phyloP scores from a whole-genome alignment of 2,329 filamentous ascomycete species.

The Emmonsiellopsis sp. region DNA sequence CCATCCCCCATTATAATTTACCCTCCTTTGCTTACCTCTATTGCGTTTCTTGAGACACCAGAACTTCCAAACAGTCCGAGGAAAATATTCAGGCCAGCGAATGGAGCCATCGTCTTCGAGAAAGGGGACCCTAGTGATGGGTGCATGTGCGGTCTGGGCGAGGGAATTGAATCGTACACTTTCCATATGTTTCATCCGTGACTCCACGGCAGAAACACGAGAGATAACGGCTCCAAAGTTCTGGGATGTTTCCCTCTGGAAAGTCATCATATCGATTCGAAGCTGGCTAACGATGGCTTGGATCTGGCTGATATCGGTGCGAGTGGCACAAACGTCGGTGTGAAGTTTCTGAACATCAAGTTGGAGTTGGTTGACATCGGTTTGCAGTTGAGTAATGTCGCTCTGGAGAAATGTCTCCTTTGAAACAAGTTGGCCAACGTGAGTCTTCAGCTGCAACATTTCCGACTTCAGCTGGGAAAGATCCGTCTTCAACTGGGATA shows the following conservation, averaged over 20 bases:
- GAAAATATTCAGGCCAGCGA: conserved; percentile 30
- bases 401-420: conserved; percentile 28
- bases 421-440: conserved; percentile 22
- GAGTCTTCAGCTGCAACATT: conserved; percentile 27
- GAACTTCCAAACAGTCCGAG: conserved; percentile 32
- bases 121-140: conserved; percentile 28
- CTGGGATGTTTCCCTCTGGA: conserved; percentile 25
- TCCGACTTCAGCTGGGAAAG: conserved; percentile 28
- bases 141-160: conserved; percentile 28
- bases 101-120: conserved; percentile 27
- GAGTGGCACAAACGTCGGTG: conserved; percentile 25
- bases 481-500: conserved; percentile 25
- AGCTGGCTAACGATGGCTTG: conserved; percentile 28
- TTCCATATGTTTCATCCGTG: conserved; percentile 27
- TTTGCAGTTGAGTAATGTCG: conserved; percentile 29
- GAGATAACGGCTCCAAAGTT: conserved; percentile 21
- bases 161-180: conserved; percentile 33
- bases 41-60: conserved; percentile 35
- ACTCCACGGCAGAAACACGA: conserved; percentile 24
- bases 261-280: conserved; percentile 26
- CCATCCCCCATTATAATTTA: not conserved
- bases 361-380: conserved; percentile 29
- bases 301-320: conserved; percentile 29
- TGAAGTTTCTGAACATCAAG: conserved; percentile 26
- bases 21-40: conserved; percentile 23